Percentiles rank a stretch among this genome's conserved stretches.
phyloP scores from a whole-genome alignment of 2,329 filamentous ascomycete species.

The Alternaria burnsii region DNA sequence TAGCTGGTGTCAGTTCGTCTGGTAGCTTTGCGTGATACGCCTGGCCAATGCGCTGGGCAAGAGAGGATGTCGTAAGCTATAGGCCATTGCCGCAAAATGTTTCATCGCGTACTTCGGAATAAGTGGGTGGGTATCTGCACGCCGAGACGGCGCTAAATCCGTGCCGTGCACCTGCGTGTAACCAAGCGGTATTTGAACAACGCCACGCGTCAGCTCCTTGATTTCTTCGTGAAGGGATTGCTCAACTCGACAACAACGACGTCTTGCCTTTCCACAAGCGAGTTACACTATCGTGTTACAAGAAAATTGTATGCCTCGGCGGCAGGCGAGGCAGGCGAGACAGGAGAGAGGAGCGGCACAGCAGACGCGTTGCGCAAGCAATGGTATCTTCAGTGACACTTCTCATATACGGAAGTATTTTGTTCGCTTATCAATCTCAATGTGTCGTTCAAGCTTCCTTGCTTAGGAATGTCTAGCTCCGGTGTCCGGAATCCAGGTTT shows the following conservation, averaged over 20 bases:
- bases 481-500: neutral
- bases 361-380: neutral
- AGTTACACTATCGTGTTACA: neutral
- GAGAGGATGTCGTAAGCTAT: neutral
- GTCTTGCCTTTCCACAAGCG: neutral
- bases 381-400: neutral
- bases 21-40: neutral
- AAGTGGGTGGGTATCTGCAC: neutral
- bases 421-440: neutral
- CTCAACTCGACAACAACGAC: neutral
- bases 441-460: neutral
- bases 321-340: neutral
- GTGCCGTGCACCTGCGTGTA: neutral
- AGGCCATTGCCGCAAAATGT: neutral
- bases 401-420: neutral
- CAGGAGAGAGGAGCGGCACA: neutral
- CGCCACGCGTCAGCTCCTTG: neutral
- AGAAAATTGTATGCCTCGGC: neutral
- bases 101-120: neutral
- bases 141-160: neutral
- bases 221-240: neutral
- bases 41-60: neutral
- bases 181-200: neutral
- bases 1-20: neutral
- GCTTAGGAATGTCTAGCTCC: neutral